phyloP scores from a whole-genome alignment of 305 asterid species.

The Striga hermonthica region DNA sequence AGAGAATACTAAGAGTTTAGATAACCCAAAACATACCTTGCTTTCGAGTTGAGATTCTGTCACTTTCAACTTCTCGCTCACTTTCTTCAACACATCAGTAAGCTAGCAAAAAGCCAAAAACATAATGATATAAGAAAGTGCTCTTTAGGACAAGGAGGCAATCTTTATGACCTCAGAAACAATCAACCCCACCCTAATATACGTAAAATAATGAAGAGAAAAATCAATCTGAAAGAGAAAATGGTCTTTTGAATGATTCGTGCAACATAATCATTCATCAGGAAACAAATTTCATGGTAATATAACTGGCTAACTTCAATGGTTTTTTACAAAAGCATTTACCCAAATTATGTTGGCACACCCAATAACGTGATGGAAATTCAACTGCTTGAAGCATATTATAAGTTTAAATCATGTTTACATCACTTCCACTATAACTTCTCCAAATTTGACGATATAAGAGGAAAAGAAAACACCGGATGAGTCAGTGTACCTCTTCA shows the following conservation, averaged over 20 bases:
- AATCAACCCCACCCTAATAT: slow-evolving; percentile 14
- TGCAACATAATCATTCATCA: background rate
- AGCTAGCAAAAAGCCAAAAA: slow-evolving; percentile 45
- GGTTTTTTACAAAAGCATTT: too few species aligned
- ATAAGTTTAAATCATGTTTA: too few species aligned
- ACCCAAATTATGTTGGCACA: too few species aligned
- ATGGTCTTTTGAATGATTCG: slow-evolving; percentile 4
- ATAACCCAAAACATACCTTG: slow-evolving; percentile 55
- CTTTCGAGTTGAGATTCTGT: slow-evolving; percentile 66
- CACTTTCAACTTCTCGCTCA: slow-evolving; percentile 68
- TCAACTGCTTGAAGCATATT: too few species aligned
- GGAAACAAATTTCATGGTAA: too few species aligned
- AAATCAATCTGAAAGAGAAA: slow-evolving; percentile 4
- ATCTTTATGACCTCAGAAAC: slow-evolving; percentile 21
- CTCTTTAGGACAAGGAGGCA: slow-evolving; percentile 8
- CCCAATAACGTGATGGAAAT: too few species aligned
- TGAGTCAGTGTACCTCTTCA: slow-evolving; percentile 63
- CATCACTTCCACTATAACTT: background rate
- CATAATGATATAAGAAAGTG: slow-evolving; percentile 27
- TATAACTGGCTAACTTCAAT: too few species aligned
- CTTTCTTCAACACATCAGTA: slow-evolving; percentile 63
- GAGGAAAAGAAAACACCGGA: background rate
- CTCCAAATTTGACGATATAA: slow-evolving; percentile 14
- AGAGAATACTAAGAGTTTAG: background rate
- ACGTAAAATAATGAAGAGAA: slow-evolving; percentile 3